Conservation (phyloP, 768 basidiomycete genomes). For the Psilocybe cyanescens region DNA sequence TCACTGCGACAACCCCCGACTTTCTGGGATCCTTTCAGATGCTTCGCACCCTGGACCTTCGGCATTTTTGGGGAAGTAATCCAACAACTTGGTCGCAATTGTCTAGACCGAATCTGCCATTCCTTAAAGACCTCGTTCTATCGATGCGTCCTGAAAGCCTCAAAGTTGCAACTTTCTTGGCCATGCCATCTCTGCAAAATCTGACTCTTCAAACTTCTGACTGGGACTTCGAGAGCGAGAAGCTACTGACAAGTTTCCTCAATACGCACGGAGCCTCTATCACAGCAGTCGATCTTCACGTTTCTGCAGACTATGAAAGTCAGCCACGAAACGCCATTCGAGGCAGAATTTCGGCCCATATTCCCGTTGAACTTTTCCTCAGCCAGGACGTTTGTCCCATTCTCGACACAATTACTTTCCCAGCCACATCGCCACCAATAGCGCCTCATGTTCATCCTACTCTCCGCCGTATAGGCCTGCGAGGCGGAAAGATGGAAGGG, state of each 20-base stretch:
- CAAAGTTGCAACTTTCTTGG: constrained; percentile 38
- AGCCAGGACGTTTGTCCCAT: constrained; percentile 45
- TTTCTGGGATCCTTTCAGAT: constrained; percentile 45
- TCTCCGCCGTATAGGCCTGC: constrained; percentile 52
- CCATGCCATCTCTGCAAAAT: constrained; percentile 45
- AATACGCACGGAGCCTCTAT: constrained; percentile 43
- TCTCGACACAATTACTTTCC: constrained; percentile 47
- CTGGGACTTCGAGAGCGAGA: constrained; percentile 19
- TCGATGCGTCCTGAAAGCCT: constrained; percentile 42
- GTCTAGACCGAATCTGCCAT: constrained; percentile 38
- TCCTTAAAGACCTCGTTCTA: constrained; percentile 45
- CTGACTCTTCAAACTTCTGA: constrained; percentile 41
- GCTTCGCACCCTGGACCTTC: constrained; percentile 50
- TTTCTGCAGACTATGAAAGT: constrained; percentile 37
- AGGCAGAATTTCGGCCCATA: constrained; percentile 29
- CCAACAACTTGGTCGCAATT: constrained; percentile 17
- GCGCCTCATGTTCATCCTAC: constrained; percentile 32
- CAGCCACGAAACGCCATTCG: constrained; percentile 31
- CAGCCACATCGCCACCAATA: constrained; percentile 36
- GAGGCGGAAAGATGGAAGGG: constrained; percentile 42
- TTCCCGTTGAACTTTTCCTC: constrained; percentile 48
- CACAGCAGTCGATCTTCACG: constrained; percentile 42
- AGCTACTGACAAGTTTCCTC: constrained; percentile 41
- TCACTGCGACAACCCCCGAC: constrained; percentile 31
- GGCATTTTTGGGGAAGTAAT: constrained; percentile 38